Conservation (phyloP, 257 asterid species). For the Ligustrum vulgare region DNA sequence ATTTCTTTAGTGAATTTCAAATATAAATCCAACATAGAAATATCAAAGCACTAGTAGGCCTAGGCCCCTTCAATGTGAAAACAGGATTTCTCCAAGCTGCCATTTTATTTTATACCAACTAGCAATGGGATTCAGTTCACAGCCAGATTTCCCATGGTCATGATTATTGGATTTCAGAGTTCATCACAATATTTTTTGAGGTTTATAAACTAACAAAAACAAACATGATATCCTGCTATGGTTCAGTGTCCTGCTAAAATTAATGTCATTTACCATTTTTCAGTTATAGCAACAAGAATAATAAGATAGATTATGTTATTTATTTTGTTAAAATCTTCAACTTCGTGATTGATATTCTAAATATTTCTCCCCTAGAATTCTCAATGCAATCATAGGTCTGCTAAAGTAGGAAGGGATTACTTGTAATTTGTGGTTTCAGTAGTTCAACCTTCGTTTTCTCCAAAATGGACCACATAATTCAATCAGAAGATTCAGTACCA, state of each 20-base stretch:
- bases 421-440: conserved; percentile 25
- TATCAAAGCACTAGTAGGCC: conserved; percentile 19
- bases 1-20: neutral
- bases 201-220: neutral
- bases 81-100: conserved; percentile 36
- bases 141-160: neutral
- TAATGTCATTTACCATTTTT: neutral
- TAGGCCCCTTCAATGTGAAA: conserved; percentile 36
- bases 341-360: neutral
- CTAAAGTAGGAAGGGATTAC: conserved; percentile 17
- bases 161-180: neutral
- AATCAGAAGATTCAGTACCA: neutral
- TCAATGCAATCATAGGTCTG: conserved; percentile 23
- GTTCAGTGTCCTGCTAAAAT: neutral
- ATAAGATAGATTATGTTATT: too few relatives aligned
- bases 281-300: neutral
- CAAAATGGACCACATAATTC: conserved; percentile 27
- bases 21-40: neutral
- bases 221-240: neutral
- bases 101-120: conserved; percentile 24
- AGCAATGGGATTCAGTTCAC: conserved; percentile 5
- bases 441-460: conserved; percentile 20
- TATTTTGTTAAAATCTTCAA: neutral
- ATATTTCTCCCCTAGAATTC: conserved; percentile 18
- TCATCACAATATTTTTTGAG: neutral